Evolutionary conservation across 2,329 filamentous ascomycete genomes (phyloP), one percentile per base, ranked within the genome.

Genomic region (Fusarium nygamai): DNA sequence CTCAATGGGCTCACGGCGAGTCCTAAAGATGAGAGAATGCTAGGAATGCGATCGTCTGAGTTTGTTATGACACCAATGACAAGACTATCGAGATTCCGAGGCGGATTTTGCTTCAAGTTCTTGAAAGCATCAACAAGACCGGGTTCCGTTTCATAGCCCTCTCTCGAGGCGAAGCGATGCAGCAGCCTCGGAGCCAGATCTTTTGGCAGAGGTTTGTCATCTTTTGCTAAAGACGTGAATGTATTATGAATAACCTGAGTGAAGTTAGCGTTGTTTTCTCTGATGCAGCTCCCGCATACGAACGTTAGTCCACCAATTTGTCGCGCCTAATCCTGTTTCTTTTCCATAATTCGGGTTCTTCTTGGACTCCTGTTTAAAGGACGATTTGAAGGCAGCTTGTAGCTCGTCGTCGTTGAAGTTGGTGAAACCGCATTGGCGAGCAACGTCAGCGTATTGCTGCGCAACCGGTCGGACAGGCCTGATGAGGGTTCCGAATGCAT

Each of bases 291-390:
- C 0, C 20, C 3, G 5, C 7, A n/a, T 16, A 60, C 74, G 0
- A 14, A 74, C 74, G 9, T 74, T 77, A 8, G 74, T 76, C 74
- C 74, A 76, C 74, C 74, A 76, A 19, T 53, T 75, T 0, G 66
- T 77, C 10, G 74, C 74, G 0, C 74, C 74, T 20, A 76, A 31
- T 0, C 74, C 72, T 14, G 72, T 77, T 0, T 69, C 67, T 3
- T 77, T 76, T 19, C 74, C 74, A 34, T 62, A 76, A 7, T 76
- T 76, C 0, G 74, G 74, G 36, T 77, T 73, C 16, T 27, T 59
- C 11, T 67, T 65, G 2, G 64, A 50, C 34, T 77, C 74, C 1
- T 69, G 41, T 27, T 76, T 76, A 10, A 76, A 57, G 6, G 62
- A 53, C 0, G 72, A 48, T n/a, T 60, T 48, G 14, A 76, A 41